Base-by-base conservation (phyloP, 805 yeast species). In the Schwanniomyces vanrijiae region DNA sequence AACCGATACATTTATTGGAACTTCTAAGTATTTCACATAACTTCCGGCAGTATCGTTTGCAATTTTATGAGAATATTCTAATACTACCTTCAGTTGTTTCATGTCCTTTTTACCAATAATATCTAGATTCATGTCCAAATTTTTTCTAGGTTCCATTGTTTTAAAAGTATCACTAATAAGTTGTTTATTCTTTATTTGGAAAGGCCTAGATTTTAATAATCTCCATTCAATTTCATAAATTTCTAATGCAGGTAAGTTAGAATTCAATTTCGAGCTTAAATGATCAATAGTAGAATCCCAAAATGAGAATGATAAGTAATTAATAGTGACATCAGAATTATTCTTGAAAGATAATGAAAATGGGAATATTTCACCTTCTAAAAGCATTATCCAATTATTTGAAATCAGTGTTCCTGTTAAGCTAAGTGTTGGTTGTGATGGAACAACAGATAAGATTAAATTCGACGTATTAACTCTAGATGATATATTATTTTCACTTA, bases 261-360 rank as follows among this genome's bases (percentile, higher is more conserved):
- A 70, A 39, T 71, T 75, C 28, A 88, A 64, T 10, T 82, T 79
- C n/a, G 76, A 70, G 48, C 75, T 79, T 44, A 88, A 63, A 0
- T 85, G 80, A 26, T 83, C 90, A 5, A 80, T 76, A 0, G 94
- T 84, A 0, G 94, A 84, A 58, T 89, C 96, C 68, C 81, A 72
- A 54, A 83, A 83, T 5, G 82, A 77, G 50, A 86, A 83, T 3
- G 82, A 73, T 28, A 89, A 55, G 42, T 77, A 73, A 45, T 83
- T 79, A 38, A 86, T 81, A 0, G 74, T 57, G 3, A 84, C 82
- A 4, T 65, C 59, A 0, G 92, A 83, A 16, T 76, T 71, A 60
- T 90, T 89, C 41, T 76, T 74, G 26, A 90, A 63, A 1, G 65
- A 61, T 4, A 88, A 61, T 1, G 73, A 66, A 49, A 87, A 80